phyloP scores from a whole-genome alignment of 225 moss, liverwort and hornwort species.

The Lunularia cruciata region DNA sequence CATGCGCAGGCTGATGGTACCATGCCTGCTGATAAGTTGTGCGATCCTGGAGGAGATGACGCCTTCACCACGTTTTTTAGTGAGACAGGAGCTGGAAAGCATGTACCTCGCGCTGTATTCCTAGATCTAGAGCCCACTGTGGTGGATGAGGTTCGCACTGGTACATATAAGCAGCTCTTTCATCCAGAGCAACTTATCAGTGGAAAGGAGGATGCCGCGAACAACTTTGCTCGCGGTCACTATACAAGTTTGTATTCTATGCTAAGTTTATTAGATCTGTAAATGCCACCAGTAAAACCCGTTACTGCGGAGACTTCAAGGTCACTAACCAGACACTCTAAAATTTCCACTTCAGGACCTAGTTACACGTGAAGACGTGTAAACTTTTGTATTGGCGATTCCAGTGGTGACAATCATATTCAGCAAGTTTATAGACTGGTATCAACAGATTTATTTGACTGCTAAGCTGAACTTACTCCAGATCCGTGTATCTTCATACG shows the following conservation, averaged over 20 bases:
- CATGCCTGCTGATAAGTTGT: slow-evolving; percentile 30
- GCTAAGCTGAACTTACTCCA: too few relatives aligned
- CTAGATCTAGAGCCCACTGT: slow-evolving; percentile 45
- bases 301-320: too few relatives aligned
- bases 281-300: too few relatives aligned
- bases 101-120: slow-evolving; percentile 42
- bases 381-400: too few relatives aligned
- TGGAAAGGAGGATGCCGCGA: slow-evolving; percentile 48
- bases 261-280: too few relatives aligned
- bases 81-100: slow-evolving; percentile 49
- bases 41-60: slow-evolving; percentile 30
- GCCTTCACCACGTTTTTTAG: slow-evolving; percentile 44
- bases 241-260: slow-evolving; percentile 45
- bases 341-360: too few relatives aligned
- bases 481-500: too few relatives aligned
- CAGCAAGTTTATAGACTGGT: too few relatives aligned
- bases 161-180: slow-evolving; percentile 43
- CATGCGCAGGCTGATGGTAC: slow-evolving; percentile 32
- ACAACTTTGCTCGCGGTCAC: slow-evolving; percentile 48
- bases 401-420: too few relatives aligned
- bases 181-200: slow-evolving; percentile 46
- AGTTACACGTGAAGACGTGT: too few relatives aligned
- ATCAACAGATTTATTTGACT: too few relatives aligned
- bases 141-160: slow-evolving; percentile 47
- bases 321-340: too few relatives aligned